These are phyloP conservation scores for Penicillium verhagenii DNA, from an alignment of 495 filamentous ascomycete genomes.

Conservation along the genomic window DNA sequence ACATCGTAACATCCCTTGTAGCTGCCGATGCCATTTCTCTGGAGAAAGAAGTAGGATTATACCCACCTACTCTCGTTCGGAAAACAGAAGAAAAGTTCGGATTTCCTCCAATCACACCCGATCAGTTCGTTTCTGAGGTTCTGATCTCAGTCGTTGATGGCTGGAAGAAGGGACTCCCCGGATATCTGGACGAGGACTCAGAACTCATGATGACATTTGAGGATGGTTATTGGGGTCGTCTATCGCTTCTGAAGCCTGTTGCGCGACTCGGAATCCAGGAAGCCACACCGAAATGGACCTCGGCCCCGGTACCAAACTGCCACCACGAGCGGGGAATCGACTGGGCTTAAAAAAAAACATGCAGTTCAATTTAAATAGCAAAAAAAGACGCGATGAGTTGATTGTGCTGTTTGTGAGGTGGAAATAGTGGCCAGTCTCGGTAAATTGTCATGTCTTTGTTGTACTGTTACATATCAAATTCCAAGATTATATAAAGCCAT, in stretches of 20 bases:
- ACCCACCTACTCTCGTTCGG: constrained; percentile 2
- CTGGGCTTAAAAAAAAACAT: not conserved
- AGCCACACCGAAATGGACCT: constrained; percentile 24
- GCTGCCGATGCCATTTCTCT: constrained; percentile 5
- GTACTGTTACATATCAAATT: not conserved
- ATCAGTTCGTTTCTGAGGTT: constrained; percentile 31
- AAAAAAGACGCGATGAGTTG: not conserved
- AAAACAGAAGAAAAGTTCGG: not conserved
- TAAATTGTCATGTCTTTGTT: too few relatives aligned
- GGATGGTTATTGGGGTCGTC: constrained; percentile 19
- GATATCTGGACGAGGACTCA: constrained; percentile 22
- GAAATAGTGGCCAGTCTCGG: too few relatives aligned
- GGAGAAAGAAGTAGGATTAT: constrained; percentile 6
- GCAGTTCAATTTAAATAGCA: not conserved
- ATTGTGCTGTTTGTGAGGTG: not conserved
- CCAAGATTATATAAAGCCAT: not conserved
- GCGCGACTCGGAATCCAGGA: constrained; percentile 21
- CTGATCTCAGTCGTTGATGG: constrained; percentile 28
- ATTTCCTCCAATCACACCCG: constrained; percentile 1
- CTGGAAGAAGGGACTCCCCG: constrained; percentile 27
- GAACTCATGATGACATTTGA: constrained; percentile 29
- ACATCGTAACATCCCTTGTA: constrained; percentile 16
- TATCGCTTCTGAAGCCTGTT: constrained; percentile 25
- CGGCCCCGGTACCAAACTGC: constrained; percentile 26
- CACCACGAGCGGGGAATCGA: not conserved